Evolutionary conservation across 2,329 filamentous ascomycete genomes (phyloP), one percentile per base, ranked within the genome.

Genomic region (Xylaria sp.): DNA sequence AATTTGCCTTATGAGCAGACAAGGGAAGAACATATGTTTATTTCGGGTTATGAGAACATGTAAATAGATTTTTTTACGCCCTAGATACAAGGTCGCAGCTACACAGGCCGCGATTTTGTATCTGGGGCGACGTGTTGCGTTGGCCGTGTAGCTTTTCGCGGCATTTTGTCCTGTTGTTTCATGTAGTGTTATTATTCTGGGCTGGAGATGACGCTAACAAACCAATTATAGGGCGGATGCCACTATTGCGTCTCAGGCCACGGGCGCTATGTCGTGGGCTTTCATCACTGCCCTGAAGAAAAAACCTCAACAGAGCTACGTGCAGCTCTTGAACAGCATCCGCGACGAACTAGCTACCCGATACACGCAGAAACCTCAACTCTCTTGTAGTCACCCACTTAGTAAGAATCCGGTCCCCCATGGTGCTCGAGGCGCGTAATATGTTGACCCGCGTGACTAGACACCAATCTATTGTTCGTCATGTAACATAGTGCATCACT

Each of bases 251-350:
- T 90, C 93, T 65, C 87, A 97, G 82, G 95, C 96, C 39, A 99
- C 96, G 0, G 96, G 96, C 63, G 96, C 96, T 80, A 98, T 99
- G 96, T 97, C 94, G 3, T 97, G 92, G 89, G 96, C 96, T 2
- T 99, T 99, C 80, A 96, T 99, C 80, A 90, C 87, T 1, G 91
- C 94, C 23, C 86, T 98, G 76, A 94, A 92, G 85, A 93, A 94
- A 83, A 97, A 97, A 78, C 93, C 93, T 0, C 91, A 97, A 78
- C 96, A 98, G 84, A 97, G 92, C 82, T 99, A 99, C 78, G 93
- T 98, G 59, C 91, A 97, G 84, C 84, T 99, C 66, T 87, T 99
- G 73, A 98, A 97, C 85, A 97, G 91, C 80, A 94, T 99, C 76
- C 92, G 96, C 66, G 94, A 97, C 65, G 91, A 97, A 77, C 85